These are phyloP conservation scores for Fusarium falciforme DNA, from an alignment of 2,329 filamentous ascomycete species.

Conservation along the genomic window DNA sequence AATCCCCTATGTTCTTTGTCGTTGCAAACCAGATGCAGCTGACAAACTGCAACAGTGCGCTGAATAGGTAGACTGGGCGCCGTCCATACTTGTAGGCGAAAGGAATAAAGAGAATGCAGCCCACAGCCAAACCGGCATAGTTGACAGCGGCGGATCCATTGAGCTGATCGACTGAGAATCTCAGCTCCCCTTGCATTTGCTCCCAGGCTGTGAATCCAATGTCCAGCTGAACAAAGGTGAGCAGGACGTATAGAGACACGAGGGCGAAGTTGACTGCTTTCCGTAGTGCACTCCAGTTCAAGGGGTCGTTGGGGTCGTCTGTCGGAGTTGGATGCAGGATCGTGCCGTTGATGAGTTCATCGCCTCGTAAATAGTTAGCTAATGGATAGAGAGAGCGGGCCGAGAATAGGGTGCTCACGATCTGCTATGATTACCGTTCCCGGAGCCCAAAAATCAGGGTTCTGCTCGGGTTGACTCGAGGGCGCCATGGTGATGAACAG, in stretches of 20 bases:
- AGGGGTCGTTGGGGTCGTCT: neutral
- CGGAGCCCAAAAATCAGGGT: neutral
- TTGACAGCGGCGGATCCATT: conserved; percentile 37
- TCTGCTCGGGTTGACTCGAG: neutral
- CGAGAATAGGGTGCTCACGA: neutral
- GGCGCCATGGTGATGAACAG: neutral
- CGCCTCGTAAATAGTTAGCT: neutral
- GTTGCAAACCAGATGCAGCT: conserved; percentile 36
- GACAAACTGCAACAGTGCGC: conserved; percentile 29
- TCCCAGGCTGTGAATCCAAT: conserved; percentile 1
- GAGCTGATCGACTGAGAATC: conserved; percentile 29
- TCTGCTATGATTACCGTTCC: neutral
- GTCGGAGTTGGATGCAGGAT: neutral
- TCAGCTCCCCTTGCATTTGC: conserved; percentile 17
- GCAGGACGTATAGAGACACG: neutral
- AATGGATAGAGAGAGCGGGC: neutral
- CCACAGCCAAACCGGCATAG: conserved; percentile 44
- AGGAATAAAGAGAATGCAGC: conserved; percentile 48
- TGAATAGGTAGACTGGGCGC: conserved; percentile 44
- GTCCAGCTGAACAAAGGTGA: neutral
- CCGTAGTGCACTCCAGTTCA: neutral
- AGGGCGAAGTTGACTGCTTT: neutral
- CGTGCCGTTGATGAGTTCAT: neutral
- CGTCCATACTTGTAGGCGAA: conserved; percentile 46
- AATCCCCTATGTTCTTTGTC: conserved; percentile 31